Conservation (phyloP, 768 basidiomycete species). For the Candolleomyces efflorescens region DNA sequence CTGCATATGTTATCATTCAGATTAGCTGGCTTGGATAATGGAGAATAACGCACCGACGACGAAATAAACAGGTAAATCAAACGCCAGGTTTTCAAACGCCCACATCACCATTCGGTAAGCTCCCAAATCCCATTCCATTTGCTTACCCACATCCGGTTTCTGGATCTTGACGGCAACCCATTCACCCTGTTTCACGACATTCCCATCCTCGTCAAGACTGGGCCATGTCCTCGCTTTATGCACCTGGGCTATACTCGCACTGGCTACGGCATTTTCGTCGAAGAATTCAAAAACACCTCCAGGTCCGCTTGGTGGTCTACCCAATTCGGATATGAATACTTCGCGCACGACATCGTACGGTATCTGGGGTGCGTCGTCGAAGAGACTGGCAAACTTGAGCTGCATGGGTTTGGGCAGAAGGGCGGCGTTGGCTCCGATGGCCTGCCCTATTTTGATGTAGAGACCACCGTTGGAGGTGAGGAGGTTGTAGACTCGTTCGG, state of each 20-base stretch:
- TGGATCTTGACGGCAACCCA: constrained; percentile 95
- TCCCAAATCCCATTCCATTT: constrained; percentile 81
- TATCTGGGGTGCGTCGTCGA: constrained; percentile 87
- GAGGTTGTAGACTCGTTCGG: constrained; percentile 68
- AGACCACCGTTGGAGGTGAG: constrained; percentile 81
- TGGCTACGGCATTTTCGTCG: constrained; percentile 72
- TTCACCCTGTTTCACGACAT: constrained; percentile 34
- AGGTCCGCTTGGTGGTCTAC: constrained; percentile 58
- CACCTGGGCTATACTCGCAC: constrained; percentile 91
- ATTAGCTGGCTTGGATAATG: not conserved
- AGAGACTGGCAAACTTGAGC: constrained; percentile 74
- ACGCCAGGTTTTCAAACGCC: constrained; percentile 74
- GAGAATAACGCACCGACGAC: constrained; percentile 52
- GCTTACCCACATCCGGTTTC: constrained; percentile 82
- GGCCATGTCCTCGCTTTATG: constrained; percentile 67
- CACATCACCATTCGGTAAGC: constrained; percentile 72
- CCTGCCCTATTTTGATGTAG: constrained; percentile 85
- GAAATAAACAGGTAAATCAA: constrained; percentile 84
- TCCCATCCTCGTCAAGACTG: constrained; percentile 23
- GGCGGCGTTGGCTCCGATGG: constrained; percentile 81
- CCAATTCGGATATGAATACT: constrained; percentile 70
- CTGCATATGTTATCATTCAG: constrained; percentile 25
- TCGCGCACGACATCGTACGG: constrained; percentile 62
- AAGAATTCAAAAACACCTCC: constrained; percentile 77
- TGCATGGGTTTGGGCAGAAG: constrained; percentile 82